Evolutionary conservation across 2,329 filamentous ascomycete genomes (phyloP), one percentile per base, ranked within the genome.

Genomic region (Paraphoma chrysanthemicola): DNA sequence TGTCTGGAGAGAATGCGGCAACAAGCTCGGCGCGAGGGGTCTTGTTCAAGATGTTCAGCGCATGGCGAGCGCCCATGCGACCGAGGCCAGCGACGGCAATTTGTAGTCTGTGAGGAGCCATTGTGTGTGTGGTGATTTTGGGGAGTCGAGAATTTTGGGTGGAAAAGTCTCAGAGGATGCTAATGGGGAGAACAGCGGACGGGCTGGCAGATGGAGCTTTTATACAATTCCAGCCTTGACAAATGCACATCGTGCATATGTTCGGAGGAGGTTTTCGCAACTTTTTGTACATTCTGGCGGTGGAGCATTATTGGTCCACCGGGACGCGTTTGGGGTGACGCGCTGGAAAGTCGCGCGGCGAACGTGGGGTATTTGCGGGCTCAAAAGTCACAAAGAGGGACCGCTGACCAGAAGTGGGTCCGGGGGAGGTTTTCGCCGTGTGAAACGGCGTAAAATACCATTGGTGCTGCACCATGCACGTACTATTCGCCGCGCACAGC

Each of bases 51-150:
- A 83, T 79, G 61, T 81, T 82, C 45, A 80, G 68, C 50, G 80
- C 82, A 70, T 84, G 82, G n/a, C 81, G 78, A 56, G 80, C 78
- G 46, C 82, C 82, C 80, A 85, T 85, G 61, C 82, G 80, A 31
- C 82, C 82, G 47, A 84, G 80, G 45, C 82, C 82, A 39, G 80
- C 80, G 48, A 80, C 79, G 51, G 75, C 82, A 59, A 84, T 71
- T 60, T 79, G 60, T n/a, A 71, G 62, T 54, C 60, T 66, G 43
- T 53, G 57, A 33, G 64, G 68, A 51, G 62, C 57, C 66, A 69
- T 69, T 54, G 29, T 60, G 47, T 10, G 41, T 44, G 39, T 29
- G 18, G 14, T 36, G 33, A 23, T 23, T 10, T 18, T 6, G 31
- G 17, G 18, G 7, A 33, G 12, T 42, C 9, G 30, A n/a, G 6